Base-by-base conservation (phyloP, 2,329 filamentous ascomycete genomes). In the Zasmidium angulare region DNA sequence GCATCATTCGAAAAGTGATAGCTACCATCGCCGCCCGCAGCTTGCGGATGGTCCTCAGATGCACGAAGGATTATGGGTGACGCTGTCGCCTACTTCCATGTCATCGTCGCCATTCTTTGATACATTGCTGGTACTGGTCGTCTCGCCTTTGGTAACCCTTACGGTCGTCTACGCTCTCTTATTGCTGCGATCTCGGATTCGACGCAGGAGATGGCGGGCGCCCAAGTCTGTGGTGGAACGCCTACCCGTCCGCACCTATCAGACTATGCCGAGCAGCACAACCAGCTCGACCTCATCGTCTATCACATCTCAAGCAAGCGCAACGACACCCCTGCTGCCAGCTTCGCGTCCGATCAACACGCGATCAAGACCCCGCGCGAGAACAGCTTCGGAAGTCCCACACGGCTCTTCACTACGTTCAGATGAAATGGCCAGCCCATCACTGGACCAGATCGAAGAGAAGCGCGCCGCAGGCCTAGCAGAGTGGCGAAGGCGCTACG, bases 141-240 rank as follows among this genome's bases (percentile, higher is more conserved):
- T 98, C 55, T 97, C 93, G 70, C 95, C 95, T 7, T 78, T 99
- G 14, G 88, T 98, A 54, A 98, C 95, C 0, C 77, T 99, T 69
- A 96, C 91, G 2, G 88, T 97, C 3, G 93, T 99, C 1, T 98
- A 98, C 71, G 89, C 91, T 12, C 82, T 98, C 11, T 82, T 98
- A 3, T 84, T 98, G 46, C 80, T 98, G 40, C 88, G 95, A 56
- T 93, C 93, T 50, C 89, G 93, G 60, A 96, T 97, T 67, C 88
- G 93, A 53, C 85, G 93, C 60, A 85, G 93, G 63, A 85, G 93
- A 67, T 99, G 95, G 93, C 86, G 95, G 69, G 95, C 95, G n/a
- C 95, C 95, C 3, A 99, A 99, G 76, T 96, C 91, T 0, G 87
- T 99, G 0, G 93, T 99, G 19, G 93, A 97, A 67, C 88, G 90